Conservation (phyloP, 2,329 filamentous ascomycete species). For the Escovopsis sp. region DNA sequence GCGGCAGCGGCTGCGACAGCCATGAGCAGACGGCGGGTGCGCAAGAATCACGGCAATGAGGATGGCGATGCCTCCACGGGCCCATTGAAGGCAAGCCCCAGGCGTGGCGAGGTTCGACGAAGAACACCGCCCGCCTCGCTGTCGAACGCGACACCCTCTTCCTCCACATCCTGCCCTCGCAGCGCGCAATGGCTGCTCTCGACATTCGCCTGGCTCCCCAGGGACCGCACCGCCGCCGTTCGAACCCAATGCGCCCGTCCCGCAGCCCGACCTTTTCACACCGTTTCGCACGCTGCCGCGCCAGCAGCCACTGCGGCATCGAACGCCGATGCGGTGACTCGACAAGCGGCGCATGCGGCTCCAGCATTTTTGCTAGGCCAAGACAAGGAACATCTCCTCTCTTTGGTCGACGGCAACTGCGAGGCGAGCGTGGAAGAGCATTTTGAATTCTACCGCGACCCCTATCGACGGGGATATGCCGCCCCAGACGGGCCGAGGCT, state of each 20-base stretch:
- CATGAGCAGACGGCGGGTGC: conserved; percentile 12
- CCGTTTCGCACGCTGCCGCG: conserved; percentile 10
- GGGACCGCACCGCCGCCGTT: conserved; percentile 8
- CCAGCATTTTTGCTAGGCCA: conserved; percentile 6
- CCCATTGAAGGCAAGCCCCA: conserved; percentile 6
- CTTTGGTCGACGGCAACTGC: conserved; percentile 34
- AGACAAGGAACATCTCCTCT: conserved; percentile 31
- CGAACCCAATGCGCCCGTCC: conserved; percentile 2
- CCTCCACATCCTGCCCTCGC: conserved; percentile 12
- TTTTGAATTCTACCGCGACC: conserved; percentile 34
- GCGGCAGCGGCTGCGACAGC: conserved; percentile 8
- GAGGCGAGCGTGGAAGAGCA: conserved; percentile 36
- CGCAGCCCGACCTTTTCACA: conserved; percentile 12
- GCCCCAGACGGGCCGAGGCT: conserved; percentile 32
- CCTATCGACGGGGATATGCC: conserved; percentile 39
- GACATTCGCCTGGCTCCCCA: conserved; percentile 20
- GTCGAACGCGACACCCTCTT: too few relatives aligned
- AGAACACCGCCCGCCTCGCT: background rate
- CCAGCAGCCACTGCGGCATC: background rate
- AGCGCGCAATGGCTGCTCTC: conserved; percentile 26
- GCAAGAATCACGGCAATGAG: too few relatives aligned
- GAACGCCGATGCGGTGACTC: conserved; percentile 3
- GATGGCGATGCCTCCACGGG: conserved; percentile 8
- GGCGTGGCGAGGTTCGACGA: background rate
- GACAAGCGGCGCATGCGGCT: conserved; percentile 2